Evolutionary conservation across 2,329 filamentous ascomycete species (phyloP).

Genomic region (Botrytis deweyae): DNA sequence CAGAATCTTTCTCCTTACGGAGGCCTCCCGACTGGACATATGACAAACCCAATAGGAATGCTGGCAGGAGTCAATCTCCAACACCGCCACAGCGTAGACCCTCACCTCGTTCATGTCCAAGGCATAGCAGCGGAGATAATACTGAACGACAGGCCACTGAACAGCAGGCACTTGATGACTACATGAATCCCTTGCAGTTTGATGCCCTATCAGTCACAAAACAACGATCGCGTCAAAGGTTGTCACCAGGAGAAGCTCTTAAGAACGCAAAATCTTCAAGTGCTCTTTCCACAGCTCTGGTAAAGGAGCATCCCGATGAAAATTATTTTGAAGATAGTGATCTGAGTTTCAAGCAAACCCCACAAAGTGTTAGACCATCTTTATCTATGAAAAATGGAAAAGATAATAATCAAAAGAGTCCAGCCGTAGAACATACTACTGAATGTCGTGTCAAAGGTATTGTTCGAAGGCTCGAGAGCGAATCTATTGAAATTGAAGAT

Average conservation of each 20-base stretch:
- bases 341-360: conserved; percentile 1
- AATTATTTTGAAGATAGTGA: neutral
- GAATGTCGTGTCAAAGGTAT: neutral
- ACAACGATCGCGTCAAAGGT: conserved; percentile 20
- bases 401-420: neutral
- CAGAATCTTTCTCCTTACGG: conserved; percentile 44
- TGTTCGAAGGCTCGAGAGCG: conserved; percentile 4
- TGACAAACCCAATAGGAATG: conserved; percentile 27
- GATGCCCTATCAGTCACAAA: conserved; percentile 33
- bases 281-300: conserved; percentile 17
- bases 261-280: conserved; percentile 14
- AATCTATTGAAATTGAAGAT: neutral
- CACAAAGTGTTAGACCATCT: neutral
- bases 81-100: conserved; percentile 41
- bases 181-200: neutral
- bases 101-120: neutral
- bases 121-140: neutral
- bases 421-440: neutral
- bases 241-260: conserved; percentile 6
- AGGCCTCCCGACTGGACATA: conserved; percentile 43
- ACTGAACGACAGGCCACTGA: neutral
- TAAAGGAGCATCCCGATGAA: conserved; percentile 19
- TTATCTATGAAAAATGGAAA: neutral
- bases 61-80: conserved; percentile 40
- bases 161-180: neutral